Base-by-base conservation (phyloP, 305 asterid genomes). In the Fraxinus sp. region DNA sequence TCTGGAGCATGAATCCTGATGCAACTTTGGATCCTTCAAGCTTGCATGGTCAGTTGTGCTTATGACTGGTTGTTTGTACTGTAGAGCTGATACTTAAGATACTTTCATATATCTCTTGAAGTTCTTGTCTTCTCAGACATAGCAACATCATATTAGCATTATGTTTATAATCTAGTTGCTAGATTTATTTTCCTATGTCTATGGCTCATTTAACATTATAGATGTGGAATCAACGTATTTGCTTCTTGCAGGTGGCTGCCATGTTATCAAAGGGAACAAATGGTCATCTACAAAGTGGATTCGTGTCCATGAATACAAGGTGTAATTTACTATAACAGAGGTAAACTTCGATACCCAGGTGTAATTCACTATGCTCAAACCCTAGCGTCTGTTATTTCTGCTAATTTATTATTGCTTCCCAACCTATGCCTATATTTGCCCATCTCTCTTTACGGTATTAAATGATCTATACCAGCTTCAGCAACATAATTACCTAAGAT, bases 261-360 rank as follows among this genome's bases (percentile, higher is more conserved):
- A 95, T 59, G 98, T 96, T 79, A 93, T 96, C 81, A 91, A 81
- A 87, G 99, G 99, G 82, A 96, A 94, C 91, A 96, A 96, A 78
- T 96, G 99, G 98, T 94, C 99, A 66, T 91, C 98, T 77, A 96
- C 99, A 24, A 96, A 96, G 87, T 96, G 98, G 99, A 90, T 96
- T 82, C 98, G 97, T 28, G 89, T 92, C 85, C 91, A 89, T 5
- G 98, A 94, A 88, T 94, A 90, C 91, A 89, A 91, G 85, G 87
- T 82, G 32, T 96, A 89, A 87, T 79, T 78, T 81, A 68, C 52
- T 64, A 39, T 82, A 78, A 62, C 33, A 76, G 78, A 39, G 90
- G 95, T 93, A 89, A 89, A 85, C 39, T 76, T 83, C 62, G 46
- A 33, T 44, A 77, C 74, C 75, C 64, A 35, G 49, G 76, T 52